Base-by-base conservation (phyloP, 1,284 basidiomycete species). In the Gymnopus androsaceus region DNA sequence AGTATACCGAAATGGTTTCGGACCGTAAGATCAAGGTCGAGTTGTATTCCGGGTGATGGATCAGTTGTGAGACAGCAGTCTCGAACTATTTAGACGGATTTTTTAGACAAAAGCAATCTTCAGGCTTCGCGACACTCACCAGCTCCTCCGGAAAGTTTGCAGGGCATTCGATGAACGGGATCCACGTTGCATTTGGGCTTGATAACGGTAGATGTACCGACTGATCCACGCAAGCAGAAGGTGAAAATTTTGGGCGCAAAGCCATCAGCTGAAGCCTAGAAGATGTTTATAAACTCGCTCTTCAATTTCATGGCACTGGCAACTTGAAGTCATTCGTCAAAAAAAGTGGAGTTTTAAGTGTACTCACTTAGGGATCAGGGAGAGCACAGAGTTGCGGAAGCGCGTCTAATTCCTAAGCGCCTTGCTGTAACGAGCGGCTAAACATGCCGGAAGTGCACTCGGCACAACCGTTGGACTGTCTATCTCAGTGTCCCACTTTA, bases 31-130 rank as follows among this genome's bases (percentile, higher is more conserved):
- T 93, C 30, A 92, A 78, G 0, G 90, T 89, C 0, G 88, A 90
- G 65, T 92, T 92, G 69, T 90, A 90, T 65, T 93, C 90, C 8
- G 90, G 91, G 64, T 92, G 90, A 47, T 87, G 79, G 3, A 92
- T 74, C 28, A 92, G 73, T 63, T 89, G 86, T 11, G 76, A 78
- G 27, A 84, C 66, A 0, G 86, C 88, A 2, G 67, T 65, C 61
- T 84, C 81, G 63, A 92, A 92, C 90, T 92, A 57, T 4, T n/a
- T n/a, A n/a, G 37, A 40, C 7, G 31, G 41, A 51, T 23, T 27
- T 33, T 25, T 12, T 9, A 54, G 25, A 11, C 17, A 27, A 31
- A 30, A n/a, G n/a, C 7, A 15, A 28, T 15, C 3, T 27, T 17
- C 14, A 21, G 21, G 2, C 11, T 44, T 31, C 21, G 7, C 3